A percentile compares a stretch with the other conserved stretches of the same genome.
These are phyloP conservation scores for Talaromyces ruber DNA, from an alignment of 495 filamentous ascomycete species.

Conservation along the genomic window DNA sequence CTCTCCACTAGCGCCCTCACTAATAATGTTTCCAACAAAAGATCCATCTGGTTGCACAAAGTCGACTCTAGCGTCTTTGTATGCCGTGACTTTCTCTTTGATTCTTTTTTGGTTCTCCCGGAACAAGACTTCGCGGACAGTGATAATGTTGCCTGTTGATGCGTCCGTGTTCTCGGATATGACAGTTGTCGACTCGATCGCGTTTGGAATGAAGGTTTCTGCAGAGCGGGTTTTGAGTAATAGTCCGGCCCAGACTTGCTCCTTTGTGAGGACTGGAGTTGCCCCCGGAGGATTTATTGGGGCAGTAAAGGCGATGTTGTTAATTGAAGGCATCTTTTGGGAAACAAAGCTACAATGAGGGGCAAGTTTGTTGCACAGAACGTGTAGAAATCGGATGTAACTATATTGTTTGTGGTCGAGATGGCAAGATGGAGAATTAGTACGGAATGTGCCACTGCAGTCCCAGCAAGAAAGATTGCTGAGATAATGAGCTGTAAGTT, in stretches of 20 bases:
- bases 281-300: conserved; percentile 40
- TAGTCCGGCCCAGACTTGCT: conserved; percentile 44
- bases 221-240: conserved; percentile 40
- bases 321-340: conserved; percentile 15
- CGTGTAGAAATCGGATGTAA: background rate
- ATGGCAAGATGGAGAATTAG: no score
- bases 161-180: conserved; percentile 24
- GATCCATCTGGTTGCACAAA: conserved; percentile 26
- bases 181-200: conserved; percentile 33
- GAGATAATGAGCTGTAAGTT: no score
- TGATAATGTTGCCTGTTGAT: conserved; percentile 18
- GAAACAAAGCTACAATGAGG: background rate
- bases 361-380: background rate
- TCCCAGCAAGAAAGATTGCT: no score
- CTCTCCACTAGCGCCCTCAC: conserved; percentile 31
- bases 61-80: conserved; percentile 18
- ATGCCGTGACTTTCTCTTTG: conserved; percentile 19
- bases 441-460: no score
- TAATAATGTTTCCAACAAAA: conserved; percentile 41
- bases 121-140: conserved; percentile 17
- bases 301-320: conserved; percentile 41
- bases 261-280: conserved; percentile 27
- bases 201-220: conserved; percentile 40
- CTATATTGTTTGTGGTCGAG: background rate
- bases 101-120: conserved; percentile 14